Conservation (phyloP, 2,329 filamentous ascomycete species). For the Tolypocladium nubicola region DNA sequence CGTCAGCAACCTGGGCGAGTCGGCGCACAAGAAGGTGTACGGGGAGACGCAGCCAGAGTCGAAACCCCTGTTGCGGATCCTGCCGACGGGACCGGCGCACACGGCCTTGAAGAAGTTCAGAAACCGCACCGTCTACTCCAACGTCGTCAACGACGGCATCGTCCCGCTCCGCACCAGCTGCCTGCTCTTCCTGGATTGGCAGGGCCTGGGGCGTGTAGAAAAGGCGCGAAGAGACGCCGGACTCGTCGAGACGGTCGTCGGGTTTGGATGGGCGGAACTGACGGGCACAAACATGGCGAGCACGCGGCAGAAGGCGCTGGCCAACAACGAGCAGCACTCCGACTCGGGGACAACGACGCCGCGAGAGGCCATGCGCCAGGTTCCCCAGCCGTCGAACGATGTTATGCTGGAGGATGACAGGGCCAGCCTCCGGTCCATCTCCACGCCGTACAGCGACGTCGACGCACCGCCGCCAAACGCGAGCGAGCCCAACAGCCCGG, state of each 20-base stretch:
- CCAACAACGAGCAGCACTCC: constrained; percentile 20
- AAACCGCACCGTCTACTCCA: constrained; percentile 88
- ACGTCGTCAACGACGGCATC: constrained; percentile 95
- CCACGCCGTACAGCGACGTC: constrained; percentile 16
- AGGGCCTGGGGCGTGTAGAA: constrained; percentile 82
- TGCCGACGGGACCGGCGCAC: constrained; percentile 87
- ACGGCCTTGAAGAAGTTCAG: constrained; percentile 77
- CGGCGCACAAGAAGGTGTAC: constrained; percentile 47
- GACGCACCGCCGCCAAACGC: constrained; percentile 14
- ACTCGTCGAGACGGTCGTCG: constrained; percentile 82
- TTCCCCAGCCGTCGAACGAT: constrained; percentile 59
- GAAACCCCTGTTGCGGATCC: constrained; percentile 78
- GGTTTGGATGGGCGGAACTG: constrained; percentile 90
- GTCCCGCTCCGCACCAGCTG: constrained; percentile 92
- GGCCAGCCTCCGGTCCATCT: constrained; percentile 40
- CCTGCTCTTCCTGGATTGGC: constrained; percentile 94
- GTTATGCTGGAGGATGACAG: constrained; percentile 59
- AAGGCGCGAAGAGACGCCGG: constrained; percentile 90
- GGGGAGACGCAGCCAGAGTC: constrained; percentile 61
- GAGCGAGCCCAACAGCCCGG: constrained; percentile 20
- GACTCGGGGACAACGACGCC: constrained; percentile 25
- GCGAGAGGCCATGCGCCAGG: constrained; percentile 37
- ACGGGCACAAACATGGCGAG: constrained; percentile 55
- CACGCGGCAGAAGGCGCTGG: constrained; percentile 31
- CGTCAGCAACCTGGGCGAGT: constrained; percentile 69